Percentiles rank a stretch among this genome's conserved stretches.
Evolutionary conservation across 306 rosid genomes (phyloP).

Genomic region (Hippophae gyantsensis): DNA sequence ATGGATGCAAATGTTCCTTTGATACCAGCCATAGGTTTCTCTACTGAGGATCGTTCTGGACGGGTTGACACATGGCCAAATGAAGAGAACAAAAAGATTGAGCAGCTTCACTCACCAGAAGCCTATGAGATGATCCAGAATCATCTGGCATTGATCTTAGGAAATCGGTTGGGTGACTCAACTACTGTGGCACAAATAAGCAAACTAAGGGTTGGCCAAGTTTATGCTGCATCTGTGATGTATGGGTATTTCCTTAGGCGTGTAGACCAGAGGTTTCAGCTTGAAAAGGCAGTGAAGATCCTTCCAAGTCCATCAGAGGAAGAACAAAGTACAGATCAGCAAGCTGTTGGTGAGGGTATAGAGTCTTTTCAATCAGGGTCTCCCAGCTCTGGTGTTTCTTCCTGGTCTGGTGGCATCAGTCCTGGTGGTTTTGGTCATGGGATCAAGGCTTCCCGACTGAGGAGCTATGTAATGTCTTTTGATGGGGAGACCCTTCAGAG

Average conservation of each 20-base stretch:
- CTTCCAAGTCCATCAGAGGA: constrained; percentile 40
- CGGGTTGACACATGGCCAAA: constrained; percentile 68
- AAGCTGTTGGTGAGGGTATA: constrained; percentile 21
- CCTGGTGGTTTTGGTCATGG: constrained; percentile 33
- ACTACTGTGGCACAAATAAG: constrained; percentile 70
- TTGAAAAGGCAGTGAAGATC: constrained; percentile 83
- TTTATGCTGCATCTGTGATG: constrained; percentile 90
- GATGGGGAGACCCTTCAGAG: constrained; percentile 85
- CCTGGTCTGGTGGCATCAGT: constrained; percentile 35
- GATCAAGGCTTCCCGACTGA: constrained; percentile 47
- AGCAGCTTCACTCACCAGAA: constrained; percentile 72
- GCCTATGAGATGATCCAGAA: constrained; percentile 83
- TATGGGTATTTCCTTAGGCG: constrained; percentile 90
- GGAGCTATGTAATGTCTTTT: constrained; percentile 78
- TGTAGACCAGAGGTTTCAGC: constrained; percentile 86
- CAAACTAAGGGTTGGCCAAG: constrained; percentile 82
- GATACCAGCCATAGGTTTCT: constrained; percentile 41
- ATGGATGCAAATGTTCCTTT: constrained; percentile 73
- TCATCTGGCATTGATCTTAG: constrained; percentile 69
- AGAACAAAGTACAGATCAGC: constrained; percentile 27
- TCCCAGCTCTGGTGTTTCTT: constrained; percentile 58
- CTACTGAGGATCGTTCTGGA: constrained; percentile 34
- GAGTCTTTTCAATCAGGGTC: constrained; percentile 22
- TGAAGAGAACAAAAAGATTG: constrained; percentile 47
- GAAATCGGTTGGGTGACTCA: constrained; percentile 50